These are phyloP conservation scores for Trametopsis cervina DNA, from an alignment of 768 basidiomycete species.

Conservation along the genomic window DNA sequence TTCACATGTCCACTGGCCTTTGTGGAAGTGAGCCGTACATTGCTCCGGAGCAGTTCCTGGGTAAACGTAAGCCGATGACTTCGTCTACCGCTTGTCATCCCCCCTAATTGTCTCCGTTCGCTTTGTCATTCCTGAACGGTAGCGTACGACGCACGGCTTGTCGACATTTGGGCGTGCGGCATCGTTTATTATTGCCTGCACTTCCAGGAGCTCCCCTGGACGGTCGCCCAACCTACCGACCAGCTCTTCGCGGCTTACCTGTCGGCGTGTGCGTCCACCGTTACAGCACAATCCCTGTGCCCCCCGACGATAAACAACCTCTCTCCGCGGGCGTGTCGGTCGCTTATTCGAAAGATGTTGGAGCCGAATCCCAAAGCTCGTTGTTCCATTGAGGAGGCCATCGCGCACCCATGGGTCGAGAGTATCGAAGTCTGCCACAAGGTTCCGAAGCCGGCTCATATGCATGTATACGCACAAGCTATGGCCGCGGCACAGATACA, in stretches of 20 bases:
- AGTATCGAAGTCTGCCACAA: constrained; percentile 78
- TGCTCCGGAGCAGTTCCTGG: constrained; percentile 93
- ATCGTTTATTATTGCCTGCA: constrained; percentile 98
- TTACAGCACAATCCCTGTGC: constrained; percentile 35
- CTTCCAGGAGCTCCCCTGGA: constrained; percentile 98
- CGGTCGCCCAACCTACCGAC: constrained; percentile 82
- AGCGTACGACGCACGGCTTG: constrained; percentile 97
- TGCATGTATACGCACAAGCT: constrained; percentile 49
- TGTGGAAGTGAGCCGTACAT: constrained; percentile 99
- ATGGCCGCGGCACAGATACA: constrained; percentile 51
- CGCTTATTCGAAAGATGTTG: constrained; percentile 86
- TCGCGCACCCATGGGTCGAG: constrained; percentile 73
- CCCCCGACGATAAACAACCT: constrained; percentile 82
- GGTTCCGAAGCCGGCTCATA: constrained; percentile 55
- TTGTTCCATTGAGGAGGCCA: constrained; percentile 70
- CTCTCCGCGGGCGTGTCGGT: constrained; percentile 76
- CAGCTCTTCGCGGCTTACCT: constrained; percentile 75
- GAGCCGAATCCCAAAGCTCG: constrained; percentile 86
- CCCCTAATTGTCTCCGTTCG: constrained; percentile 30
- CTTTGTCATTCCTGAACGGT: constrained; percentile 14
- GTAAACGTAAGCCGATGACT: constrained; percentile 74
- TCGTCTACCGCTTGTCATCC: constrained; percentile 27
- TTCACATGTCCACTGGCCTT: constrained; percentile 94
- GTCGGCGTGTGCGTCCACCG: constrained; percentile 43
- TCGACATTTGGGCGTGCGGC: constrained; percentile 96